Evolutionary conservation across 1,284 basidiomycete species (phyloP).

Genomic region (Boletus calvinii): DNA sequence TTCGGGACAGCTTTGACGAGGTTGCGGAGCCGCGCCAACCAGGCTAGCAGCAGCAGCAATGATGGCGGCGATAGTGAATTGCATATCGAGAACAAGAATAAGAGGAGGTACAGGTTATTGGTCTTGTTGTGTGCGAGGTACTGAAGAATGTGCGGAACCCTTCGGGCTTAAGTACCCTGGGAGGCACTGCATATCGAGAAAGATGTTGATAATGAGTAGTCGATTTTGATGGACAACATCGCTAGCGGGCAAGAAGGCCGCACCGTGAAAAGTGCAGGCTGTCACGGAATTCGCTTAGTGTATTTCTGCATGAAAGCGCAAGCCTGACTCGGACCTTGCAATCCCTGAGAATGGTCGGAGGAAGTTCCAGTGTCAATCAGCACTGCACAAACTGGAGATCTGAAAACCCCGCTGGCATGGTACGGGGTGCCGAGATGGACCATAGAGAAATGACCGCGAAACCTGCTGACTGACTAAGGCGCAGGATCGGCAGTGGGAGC

Average conservation of each 20-base stretch:
- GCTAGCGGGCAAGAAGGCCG: slow-evolving; percentile 5
- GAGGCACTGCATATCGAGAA: not conserved
- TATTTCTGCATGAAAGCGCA: not conserved
- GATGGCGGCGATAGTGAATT: slow-evolving; percentile 15
- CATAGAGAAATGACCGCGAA: too few relatives aligned
- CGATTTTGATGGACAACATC: not conserved
- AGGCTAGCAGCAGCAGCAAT: slow-evolving; percentile 15
- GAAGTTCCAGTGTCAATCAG: too few relatives aligned
- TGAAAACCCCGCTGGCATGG: too few relatives aligned
- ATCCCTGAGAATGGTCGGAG: not conserved
- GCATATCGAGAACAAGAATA: slow-evolving; percentile 14
- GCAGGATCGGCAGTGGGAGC: too few relatives aligned
- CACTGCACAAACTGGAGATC: not conserved
- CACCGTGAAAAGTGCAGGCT: not conserved
- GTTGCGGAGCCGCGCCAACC: slow-evolving; percentile 18
- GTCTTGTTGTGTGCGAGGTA: not conserved
- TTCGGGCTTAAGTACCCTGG: slow-evolving; percentile 12
- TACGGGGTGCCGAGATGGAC: too few relatives aligned
- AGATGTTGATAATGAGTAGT: not conserved
- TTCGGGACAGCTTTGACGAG: slow-evolving; percentile 26
- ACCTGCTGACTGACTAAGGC: too few relatives aligned
- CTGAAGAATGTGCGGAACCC: not conserved
- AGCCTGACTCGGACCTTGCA: not conserved
- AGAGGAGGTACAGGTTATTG: not conserved
- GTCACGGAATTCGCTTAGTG: not conserved